Evolutionary conservation across 148 eudicot genomes (phyloP).

Genomic region (Rhododendron ovatum): DNA sequence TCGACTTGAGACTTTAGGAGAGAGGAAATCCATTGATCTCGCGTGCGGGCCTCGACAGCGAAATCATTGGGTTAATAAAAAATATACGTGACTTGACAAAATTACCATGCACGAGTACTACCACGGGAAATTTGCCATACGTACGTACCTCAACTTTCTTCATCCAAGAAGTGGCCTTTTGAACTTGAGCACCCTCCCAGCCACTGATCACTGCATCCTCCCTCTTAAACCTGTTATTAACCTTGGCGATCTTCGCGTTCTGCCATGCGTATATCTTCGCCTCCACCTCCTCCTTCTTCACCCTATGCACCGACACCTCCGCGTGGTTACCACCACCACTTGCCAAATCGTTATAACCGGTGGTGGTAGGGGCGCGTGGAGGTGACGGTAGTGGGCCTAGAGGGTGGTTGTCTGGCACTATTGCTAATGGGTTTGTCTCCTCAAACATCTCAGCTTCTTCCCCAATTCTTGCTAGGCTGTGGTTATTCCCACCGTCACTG

Average conservation of each 20-base stretch:
- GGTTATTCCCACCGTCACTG: not conserved
- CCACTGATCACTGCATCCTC: slow-evolving; percentile 84
- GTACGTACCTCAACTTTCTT: slow-evolving; percentile 76
- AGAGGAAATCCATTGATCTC: no score
- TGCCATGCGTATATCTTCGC: slow-evolving; percentile 91
- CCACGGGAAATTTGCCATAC: not conserved
- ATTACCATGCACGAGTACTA: not conserved
- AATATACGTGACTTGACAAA: not conserved
- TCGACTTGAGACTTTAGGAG: no score
- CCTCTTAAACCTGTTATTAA: slow-evolving; percentile 80
- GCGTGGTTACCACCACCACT: slow-evolving; percentile 3
- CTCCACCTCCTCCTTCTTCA: slow-evolving; percentile 90
- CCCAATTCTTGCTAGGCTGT: slow-evolving; percentile 52
- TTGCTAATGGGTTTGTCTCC: slow-evolving; percentile 77
- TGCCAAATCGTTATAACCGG: not conserved
- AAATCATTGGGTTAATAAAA: not conserved
- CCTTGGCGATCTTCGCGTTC: slow-evolving; percentile 79
- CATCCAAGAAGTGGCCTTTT: slow-evolving; percentile 80
- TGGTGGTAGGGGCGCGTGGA: not conserved
- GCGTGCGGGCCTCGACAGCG: not conserved
- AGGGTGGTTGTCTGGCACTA: slow-evolving; percentile 58
- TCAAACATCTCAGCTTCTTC: slow-evolving; percentile 41
- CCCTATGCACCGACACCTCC: slow-evolving; percentile 49
- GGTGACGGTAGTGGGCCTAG: slow-evolving; percentile 29
- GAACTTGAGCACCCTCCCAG: slow-evolving; percentile 86